Conservation (phyloP, 2,329 filamentous ascomycete species). For the Claviceps fusiformis region DNA sequence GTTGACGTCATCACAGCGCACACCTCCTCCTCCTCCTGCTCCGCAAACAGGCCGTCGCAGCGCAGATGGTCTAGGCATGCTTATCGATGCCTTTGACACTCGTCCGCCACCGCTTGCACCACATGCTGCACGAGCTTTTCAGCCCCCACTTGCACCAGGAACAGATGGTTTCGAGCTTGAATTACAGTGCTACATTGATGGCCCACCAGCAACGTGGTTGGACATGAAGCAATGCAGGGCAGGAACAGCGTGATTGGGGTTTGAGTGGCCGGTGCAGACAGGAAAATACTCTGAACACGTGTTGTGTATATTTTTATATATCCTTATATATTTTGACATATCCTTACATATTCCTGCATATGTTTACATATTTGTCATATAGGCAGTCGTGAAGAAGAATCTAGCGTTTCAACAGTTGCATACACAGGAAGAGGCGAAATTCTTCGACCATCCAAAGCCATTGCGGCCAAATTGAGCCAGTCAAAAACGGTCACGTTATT, state of each 20-base stretch:
- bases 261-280: not conserved
- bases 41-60: slow-evolving; percentile 8
- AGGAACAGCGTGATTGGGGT: not conserved
- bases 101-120: slow-evolving; percentile 9
- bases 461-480: too few relatives aligned
- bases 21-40: not conserved
- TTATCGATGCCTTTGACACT: slow-evolving; percentile 27
- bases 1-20: slow-evolving; percentile 8
- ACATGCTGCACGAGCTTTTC: slow-evolving; percentile 7
- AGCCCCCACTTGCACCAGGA: slow-evolving; percentile 16
- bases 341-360: too few relatives aligned
- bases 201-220: slow-evolving; percentile 12
- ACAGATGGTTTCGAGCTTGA: slow-evolving; percentile 34
- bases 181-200: slow-evolving; percentile 30
- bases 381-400: too few relatives aligned
- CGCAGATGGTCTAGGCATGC: slow-evolving; percentile 25
- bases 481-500: too few relatives aligned
- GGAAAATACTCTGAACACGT: too few relatives aligned
- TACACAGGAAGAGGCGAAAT: too few relatives aligned
- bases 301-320: too few relatives aligned
- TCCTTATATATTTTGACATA: too few relatives aligned
- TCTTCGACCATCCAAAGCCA: too few relatives aligned
- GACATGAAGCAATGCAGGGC: slow-evolving; percentile 1
- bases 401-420: too few relatives aligned
- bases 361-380: too few relatives aligned